A percentile compares a stretch with the other conserved stretches of the same genome.
Conservation (phyloP, 169 alveolate species). For the Theileria annulata region DNA sequence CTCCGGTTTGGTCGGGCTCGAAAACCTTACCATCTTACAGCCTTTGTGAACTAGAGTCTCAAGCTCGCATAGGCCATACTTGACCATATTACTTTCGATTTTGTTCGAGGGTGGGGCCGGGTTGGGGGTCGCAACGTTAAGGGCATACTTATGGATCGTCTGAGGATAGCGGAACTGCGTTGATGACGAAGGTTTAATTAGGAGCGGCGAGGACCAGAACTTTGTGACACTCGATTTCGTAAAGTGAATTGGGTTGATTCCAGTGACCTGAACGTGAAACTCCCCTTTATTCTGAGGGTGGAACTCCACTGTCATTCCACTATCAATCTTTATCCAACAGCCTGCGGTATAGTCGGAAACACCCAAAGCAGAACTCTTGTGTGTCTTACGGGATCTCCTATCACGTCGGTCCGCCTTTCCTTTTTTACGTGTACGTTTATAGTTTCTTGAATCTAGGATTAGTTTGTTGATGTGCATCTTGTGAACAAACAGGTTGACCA, state of each 20-base stretch:
- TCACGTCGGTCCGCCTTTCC: not conserved
- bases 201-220: slow-evolving; percentile 52
- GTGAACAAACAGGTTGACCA: slow-evolving; percentile 73
- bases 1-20: slow-evolving; percentile 45
- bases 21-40: slow-evolving; percentile 57
- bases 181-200: slow-evolving; percentile 42
- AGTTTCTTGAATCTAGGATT: slow-evolving; percentile 35
- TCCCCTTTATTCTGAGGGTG: slow-evolving; percentile 81
- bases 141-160: not conserved
- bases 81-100: not conserved
- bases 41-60: slow-evolving; percentile 60
- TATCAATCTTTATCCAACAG: slow-evolving; percentile 65
- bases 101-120: not conserved
- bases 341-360: not conserved
- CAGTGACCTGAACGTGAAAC: slow-evolving; percentile 71
- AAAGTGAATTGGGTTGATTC: slow-evolving; percentile 45
- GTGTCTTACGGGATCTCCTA: not conserved
- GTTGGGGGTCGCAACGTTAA: not conserved
- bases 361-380: not conserved
- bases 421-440: not conserved
- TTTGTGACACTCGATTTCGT: not conserved
- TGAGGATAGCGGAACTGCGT: slow-evolving; percentile 56
- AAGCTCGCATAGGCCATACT: slow-evolving; percentile 53
- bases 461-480: slow-evolving; percentile 72
- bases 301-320: slow-evolving; percentile 78